A percentile compares a stretch with the other conserved stretches of the same genome.
Conservation (phyloP, 2,329 filamentous ascomycete species). For the Colletotrichum trifolii region DNA sequence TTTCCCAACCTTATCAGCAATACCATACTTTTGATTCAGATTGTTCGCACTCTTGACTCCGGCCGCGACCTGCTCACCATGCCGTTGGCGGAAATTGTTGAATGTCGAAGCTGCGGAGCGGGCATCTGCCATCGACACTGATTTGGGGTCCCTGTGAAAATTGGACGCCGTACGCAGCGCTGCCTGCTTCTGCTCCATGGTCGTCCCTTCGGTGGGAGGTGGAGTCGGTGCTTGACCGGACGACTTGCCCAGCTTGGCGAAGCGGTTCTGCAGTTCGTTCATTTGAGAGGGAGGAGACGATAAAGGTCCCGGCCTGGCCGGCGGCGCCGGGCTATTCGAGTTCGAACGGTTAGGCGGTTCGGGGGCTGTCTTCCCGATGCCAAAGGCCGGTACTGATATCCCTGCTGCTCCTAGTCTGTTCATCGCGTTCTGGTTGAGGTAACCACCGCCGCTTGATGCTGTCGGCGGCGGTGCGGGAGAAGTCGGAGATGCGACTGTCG, state of each 20-base stretch:
- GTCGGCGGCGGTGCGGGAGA: conserved; percentile 57
- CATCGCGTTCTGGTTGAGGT: conserved; percentile 68
- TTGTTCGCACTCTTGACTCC: conserved; percentile 68
- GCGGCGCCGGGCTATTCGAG: conserved; percentile 43
- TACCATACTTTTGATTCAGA: conserved; percentile 71
- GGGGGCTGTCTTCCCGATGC: conserved; percentile 66
- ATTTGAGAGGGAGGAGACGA: conserved; percentile 56
- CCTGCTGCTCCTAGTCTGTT: conserved; percentile 78
- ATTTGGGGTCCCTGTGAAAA: conserved; percentile 70
- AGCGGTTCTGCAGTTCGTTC: conserved; percentile 75
- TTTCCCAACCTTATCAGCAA: conserved; percentile 52
- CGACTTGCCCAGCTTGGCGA: conserved; percentile 63
- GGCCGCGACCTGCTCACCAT: conserved; percentile 74
- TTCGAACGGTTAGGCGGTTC: conserved; percentile 39
- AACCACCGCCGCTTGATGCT: conserved; percentile 41
- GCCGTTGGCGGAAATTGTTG: conserved; percentile 76
- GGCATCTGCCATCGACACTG: conserved; percentile 69
- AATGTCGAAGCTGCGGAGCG: conserved; percentile 68
- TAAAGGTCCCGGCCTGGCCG: conserved; percentile 40
- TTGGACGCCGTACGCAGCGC: conserved; percentile 70
- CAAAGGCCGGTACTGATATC: conserved; percentile 80
- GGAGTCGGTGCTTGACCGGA: conserved; percentile 42
- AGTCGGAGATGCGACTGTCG: conserved; percentile 29
- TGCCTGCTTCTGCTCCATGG: conserved; percentile 73
- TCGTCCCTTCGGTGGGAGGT: conserved; percentile 62